A percentile compares a stretch with the other conserved stretches of the same genome.
These are phyloP conservation scores for Thermothielavioides terrestris DNA, from an alignment of 495 filamentous ascomycete genomes.

Conservation along the genomic window DNA sequence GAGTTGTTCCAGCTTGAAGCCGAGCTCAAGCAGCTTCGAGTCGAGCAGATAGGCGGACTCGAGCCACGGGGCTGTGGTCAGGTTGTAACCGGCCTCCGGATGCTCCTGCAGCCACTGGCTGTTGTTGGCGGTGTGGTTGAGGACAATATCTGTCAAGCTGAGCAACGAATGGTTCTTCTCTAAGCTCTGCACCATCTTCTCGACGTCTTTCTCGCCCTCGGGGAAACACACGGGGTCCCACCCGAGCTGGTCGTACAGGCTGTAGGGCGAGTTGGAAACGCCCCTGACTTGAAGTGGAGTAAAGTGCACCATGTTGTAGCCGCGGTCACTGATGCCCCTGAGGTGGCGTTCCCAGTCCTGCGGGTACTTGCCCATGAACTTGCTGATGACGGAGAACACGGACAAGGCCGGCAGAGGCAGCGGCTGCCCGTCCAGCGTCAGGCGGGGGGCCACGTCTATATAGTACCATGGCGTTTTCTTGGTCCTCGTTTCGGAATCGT, in stretches of 20 bases:
- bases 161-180: constrained; percentile 77
- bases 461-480: constrained; percentile 71
- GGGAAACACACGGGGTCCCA: constrained; percentile 83
- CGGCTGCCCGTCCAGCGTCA: constrained; percentile 58
- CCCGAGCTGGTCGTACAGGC: constrained; percentile 79
- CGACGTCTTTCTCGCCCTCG: constrained; percentile 75
- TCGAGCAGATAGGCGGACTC: constrained; percentile 83
- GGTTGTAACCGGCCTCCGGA: constrained; percentile 92
- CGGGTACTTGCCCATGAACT: constrained; percentile 93
- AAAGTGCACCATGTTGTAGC: constrained; percentile 99
- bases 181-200: constrained; percentile 67
- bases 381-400: constrained; percentile 90
- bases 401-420: constrained; percentile 81
- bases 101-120: constrained; percentile 91
- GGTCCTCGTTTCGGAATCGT: constrained; percentile 29
- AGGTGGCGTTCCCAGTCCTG: constrained; percentile 83
- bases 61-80: constrained; percentile 88
- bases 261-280: constrained; percentile 91
- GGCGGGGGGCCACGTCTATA: constrained; percentile 82
- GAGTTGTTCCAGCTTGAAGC: constrained; percentile 55
- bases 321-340: constrained; percentile 72
- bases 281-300: constrained; percentile 87
- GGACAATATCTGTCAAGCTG: constrained; percentile 91
- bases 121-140: constrained; percentile 97
- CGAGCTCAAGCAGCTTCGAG: constrained; percentile 68